Percentiles rank a stretch among this genome's conserved stretches.
phyloP scores from a whole-genome alignment of 768 basidiomycete species.

The Boletus eberwhitei region DNA sequence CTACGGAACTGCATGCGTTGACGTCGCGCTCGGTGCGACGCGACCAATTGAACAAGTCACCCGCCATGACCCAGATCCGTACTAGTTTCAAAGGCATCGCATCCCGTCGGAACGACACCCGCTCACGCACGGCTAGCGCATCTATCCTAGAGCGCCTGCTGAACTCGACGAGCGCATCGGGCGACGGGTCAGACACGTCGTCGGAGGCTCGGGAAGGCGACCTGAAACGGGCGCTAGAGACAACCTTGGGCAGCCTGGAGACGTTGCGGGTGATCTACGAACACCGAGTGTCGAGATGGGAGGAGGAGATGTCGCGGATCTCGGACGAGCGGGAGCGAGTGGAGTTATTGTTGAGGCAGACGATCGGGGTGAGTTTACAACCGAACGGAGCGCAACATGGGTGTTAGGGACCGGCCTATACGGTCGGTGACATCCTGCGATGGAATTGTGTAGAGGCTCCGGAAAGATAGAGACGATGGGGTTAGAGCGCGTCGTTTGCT shows the following conservation, averaged over 20 bases:
- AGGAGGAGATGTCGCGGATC: slow-evolving; percentile 64
- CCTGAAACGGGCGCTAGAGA: slow-evolving; percentile 63
- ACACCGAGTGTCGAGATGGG: slow-evolving; percentile 64
- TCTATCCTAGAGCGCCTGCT: slow-evolving; percentile 48
- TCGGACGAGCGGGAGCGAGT: slow-evolving; percentile 66
- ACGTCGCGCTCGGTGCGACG: slow-evolving; percentile 70
- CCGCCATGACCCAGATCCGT: slow-evolving; percentile 51
- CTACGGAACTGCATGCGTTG: slow-evolving; percentile 59
- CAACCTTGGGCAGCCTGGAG: slow-evolving; percentile 63
- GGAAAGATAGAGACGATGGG: neutral
- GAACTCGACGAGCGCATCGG: slow-evolving; percentile 38
- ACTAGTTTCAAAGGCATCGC: slow-evolving; percentile 59
- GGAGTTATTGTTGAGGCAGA: slow-evolving; percentile 62
- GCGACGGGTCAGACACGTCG: slow-evolving; percentile 55
- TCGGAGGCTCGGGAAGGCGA: slow-evolving; percentile 56
- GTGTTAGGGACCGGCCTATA: neutral
- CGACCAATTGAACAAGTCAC: slow-evolving; percentile 45
- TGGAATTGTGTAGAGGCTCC: neutral
- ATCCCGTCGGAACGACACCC: slow-evolving; percentile 47
- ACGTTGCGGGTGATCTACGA: slow-evolving; percentile 64
- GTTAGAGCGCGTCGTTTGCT: neutral
- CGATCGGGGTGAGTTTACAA: slow-evolving; percentile 44
- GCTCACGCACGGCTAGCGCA: slow-evolving; percentile 41
- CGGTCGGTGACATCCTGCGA: neutral
- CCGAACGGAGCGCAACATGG: slow-evolving; percentile 15